Evolutionary conservation across 2,329 filamentous ascomycete genomes (phyloP).

Genomic region (Beauveria australis): DNA sequence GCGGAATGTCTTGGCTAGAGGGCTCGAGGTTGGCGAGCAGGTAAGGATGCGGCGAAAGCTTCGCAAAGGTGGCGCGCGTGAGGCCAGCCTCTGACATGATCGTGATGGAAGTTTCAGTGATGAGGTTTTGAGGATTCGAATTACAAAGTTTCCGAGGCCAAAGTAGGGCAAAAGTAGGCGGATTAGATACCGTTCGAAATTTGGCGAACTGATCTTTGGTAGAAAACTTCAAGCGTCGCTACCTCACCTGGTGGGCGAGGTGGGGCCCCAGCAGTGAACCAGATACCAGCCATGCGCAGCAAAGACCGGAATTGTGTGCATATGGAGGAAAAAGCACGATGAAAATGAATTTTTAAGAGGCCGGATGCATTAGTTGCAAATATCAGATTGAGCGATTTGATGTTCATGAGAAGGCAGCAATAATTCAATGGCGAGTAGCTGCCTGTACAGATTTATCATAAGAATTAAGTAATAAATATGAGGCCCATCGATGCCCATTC

Average conservation of each 20-base stretch:
- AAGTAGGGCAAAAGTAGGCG: neutral
- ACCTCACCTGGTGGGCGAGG: neutral
- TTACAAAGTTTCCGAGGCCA: neutral
- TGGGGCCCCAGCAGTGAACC: neutral
- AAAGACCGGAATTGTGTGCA: too few relatives aligned
- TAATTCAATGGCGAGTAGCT: too few relatives aligned
- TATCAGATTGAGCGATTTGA: too few relatives aligned
- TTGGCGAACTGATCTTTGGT: neutral
- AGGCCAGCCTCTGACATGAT: constrained; percentile 32
- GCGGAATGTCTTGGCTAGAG: constrained; percentile 33
- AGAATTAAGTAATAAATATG: too few relatives aligned
- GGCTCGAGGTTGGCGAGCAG: constrained; percentile 80
- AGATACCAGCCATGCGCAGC: too few relatives aligned
- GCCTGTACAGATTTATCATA: too few relatives aligned
- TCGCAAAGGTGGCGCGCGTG: constrained; percentile 68
- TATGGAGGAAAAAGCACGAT: too few relatives aligned
- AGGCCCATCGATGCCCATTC: too few relatives aligned
- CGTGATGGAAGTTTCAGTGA: neutral
- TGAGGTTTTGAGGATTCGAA: neutral
- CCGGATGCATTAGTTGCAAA: too few relatives aligned
- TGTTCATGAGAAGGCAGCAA: neutral
- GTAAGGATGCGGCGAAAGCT: constrained; percentile 81
- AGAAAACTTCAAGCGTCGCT: constrained; percentile 1
- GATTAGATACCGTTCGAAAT: neutral
- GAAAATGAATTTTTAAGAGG: too few relatives aligned